Evolutionary conservation across 108 stramenopile species (phyloP).

Genomic region (Stephanodiscus minutulus): DNA sequence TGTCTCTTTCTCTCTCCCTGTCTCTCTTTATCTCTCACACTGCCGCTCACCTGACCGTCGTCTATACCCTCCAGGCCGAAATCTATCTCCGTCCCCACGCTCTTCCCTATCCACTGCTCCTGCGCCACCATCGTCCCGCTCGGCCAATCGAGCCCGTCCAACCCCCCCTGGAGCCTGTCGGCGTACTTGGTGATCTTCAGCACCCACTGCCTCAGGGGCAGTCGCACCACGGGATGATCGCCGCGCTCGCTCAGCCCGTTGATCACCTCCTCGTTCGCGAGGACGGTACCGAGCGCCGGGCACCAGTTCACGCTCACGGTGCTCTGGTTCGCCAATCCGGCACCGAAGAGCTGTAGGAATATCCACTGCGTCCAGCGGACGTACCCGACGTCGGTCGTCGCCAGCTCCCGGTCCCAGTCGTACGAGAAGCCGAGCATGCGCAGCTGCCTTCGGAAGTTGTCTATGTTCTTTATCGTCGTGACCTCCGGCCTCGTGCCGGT

Average conservation of each 20-base stretch:
- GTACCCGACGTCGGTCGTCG: constrained; percentile 94
- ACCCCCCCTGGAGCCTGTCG: constrained; percentile 89
- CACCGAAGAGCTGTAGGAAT: constrained; percentile 89
- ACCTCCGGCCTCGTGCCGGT: constrained; percentile 95
- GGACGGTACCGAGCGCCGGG: constrained; percentile 94
- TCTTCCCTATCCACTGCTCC: constrained; percentile 95
- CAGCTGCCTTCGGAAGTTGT: constrained; percentile 94
- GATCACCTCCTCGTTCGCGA: constrained; percentile 99
- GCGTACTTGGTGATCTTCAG: constrained; percentile 97
- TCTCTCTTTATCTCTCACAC: no score
- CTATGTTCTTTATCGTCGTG: constrained; percentile 93
- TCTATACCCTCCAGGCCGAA: constrained; percentile 75
- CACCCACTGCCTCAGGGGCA: constrained; percentile 96
- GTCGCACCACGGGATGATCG: constrained; percentile 88
- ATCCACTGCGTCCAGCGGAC: constrained; percentile 99
- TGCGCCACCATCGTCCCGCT: constrained; percentile 92
- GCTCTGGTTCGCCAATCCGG: constrained; percentile 90
- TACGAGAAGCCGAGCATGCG: constrained; percentile 96
- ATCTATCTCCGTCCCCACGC: constrained; percentile 81
- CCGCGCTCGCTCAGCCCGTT: constrained; percentile 96
- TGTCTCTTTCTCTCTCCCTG: no score
- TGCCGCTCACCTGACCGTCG: constrained; percentile 52
- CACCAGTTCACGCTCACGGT: constrained; percentile 97
- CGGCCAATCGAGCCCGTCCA: constrained; percentile 94
- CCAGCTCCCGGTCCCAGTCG: constrained; percentile 97